Evolutionary conservation across 139 green algal genomes (phyloP), one percentile per base, ranked within the genome.

Genomic region (Picochlorum sp.): DNA sequence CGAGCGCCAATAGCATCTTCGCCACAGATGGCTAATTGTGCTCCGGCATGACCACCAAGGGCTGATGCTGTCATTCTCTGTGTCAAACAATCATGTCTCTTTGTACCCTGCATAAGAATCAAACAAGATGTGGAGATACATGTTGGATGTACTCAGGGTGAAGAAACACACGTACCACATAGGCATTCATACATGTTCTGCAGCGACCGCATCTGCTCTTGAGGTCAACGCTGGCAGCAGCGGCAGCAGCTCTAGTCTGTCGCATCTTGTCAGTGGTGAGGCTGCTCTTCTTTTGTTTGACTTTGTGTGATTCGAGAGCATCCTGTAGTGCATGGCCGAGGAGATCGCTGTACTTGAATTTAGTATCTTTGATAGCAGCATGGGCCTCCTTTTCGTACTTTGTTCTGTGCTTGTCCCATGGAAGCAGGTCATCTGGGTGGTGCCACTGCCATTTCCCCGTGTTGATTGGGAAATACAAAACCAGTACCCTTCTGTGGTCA

Each of bases 61-160:
- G 85, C 85, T 4, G 84, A 83, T 8, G 85, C 84, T 10, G 71
- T 77, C 34, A 81, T 83, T 45, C 85, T 78, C 57, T 87, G 77
- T 37, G 78, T 65, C 65, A 92, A 74, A 73, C 85, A 94, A 38
- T 77, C 71, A 49, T 70, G 71, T 54, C 86, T 71, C 6, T 80
- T 66, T 56, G 67, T 60, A 44, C 65, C 66, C 34, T 41, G 8
- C 34, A 41, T 11, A 41, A 4, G 28, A 30, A 30, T 30, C 4
- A 30, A 30, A 30, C 28, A 30, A 30, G 28, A 1, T 30, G 28
- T 30, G 28, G 28, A 30, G 28, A 30, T 1, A 30, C 28, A 30
- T 30, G 34, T 41, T 41, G 69, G 64, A 59, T 49, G 50, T 58
- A 49, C 23, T 58, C 10, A 14, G 2, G 9, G 23, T 9, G 14